Percentiles rank a stretch among this genome's conserved stretches.
These are phyloP conservation scores for Quercus phellos DNA, from an alignment of 331 rosid species.

Conservation along the genomic window DNA sequence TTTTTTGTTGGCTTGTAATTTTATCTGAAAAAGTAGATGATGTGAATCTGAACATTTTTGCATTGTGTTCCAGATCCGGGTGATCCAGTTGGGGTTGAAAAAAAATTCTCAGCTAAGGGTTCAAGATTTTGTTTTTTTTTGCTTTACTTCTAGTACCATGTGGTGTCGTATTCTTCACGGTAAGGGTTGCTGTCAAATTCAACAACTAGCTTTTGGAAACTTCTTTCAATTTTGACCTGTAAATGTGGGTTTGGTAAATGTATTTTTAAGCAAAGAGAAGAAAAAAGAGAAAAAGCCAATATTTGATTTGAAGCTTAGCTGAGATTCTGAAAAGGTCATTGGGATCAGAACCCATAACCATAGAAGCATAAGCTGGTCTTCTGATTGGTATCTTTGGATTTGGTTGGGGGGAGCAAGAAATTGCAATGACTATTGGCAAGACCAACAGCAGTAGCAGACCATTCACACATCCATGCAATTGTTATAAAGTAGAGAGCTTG, in stretches of 20 bases:
- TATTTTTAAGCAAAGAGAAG: neutral
- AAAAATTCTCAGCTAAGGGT: slow-evolving; percentile 19
- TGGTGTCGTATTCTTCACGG: slow-evolving; percentile 23
- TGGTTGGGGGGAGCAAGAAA: slow-evolving; percentile 19
- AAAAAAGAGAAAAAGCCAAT: neutral
- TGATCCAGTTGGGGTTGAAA: slow-evolving; percentile 16
- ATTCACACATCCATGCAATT: slow-evolving; percentile 37
- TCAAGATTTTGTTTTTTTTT: neutral
- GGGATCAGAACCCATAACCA: neutral
- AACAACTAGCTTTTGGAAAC: slow-evolving; percentile 10
- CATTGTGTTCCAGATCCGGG: slow-evolving; percentile 40
- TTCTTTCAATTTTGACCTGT: slow-evolving; percentile 21
- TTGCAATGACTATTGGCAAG: slow-evolving; percentile 71
- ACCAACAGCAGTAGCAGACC: slow-evolving; percentile 40
- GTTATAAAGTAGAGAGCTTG: slow-evolving; percentile 58
- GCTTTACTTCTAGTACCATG: neutral
- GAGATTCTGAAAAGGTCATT: neutral
- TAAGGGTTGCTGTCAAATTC: slow-evolving; percentile 10
- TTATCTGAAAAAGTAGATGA: neutral
- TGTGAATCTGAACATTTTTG: slow-evolving; percentile 5
- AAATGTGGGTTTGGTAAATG: slow-evolving; percentile 16
- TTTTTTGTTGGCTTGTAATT: neutral
- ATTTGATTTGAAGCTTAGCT: neutral
- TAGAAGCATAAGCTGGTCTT: slow-evolving; percentile 15
- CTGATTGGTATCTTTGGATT: slow-evolving; percentile 22